Conservation (phyloP, 352 stramenopile genomes). For the Phytophthora europaea region DNA sequence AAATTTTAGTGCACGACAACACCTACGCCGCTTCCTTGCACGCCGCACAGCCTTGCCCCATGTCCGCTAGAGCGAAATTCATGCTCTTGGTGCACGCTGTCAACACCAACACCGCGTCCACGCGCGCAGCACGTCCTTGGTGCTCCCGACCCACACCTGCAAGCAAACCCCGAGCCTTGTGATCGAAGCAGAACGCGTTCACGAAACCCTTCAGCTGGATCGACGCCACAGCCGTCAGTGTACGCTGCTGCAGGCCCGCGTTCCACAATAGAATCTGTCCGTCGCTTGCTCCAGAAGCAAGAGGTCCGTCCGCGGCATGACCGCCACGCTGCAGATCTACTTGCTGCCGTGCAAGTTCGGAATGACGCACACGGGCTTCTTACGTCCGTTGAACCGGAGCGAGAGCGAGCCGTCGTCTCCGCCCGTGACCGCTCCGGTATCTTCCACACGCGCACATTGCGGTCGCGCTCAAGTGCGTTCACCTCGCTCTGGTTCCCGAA, state of each 20-base stretch:
- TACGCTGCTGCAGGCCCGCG: conserved; percentile 78
- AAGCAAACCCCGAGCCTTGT: conserved; percentile 90
- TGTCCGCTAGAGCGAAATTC: too few species aligned
- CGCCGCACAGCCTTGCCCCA: too few species aligned
- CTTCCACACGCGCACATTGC: conserved; percentile 96
- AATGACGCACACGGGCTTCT: conserved; percentile 92
- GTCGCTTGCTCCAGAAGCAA: conserved; percentile 92
- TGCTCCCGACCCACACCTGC: conserved; percentile 94
- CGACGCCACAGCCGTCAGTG: conserved; percentile 70
- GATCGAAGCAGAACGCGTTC: conserved; percentile 79
- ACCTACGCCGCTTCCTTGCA: too few species aligned
- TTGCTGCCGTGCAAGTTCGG: conserved; percentile 89
- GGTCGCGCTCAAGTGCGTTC: conserved; percentile 92
- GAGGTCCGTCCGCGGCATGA: conserved; percentile 92
- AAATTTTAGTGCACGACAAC: too few species aligned
- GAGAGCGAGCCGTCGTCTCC: conserved; percentile 91
- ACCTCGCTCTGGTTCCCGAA: conserved; percentile 95
- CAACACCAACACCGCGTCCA: too few species aligned
- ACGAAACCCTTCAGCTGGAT: conserved; percentile 83
- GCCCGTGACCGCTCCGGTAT: conserved; percentile 94
- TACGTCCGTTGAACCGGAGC: conserved; percentile 95
- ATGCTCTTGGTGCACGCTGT: too few species aligned
- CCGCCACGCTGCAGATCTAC: conserved; percentile 92
- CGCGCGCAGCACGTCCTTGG: conserved; percentile 16
- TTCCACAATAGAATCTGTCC: conserved; percentile 94